Base-by-base conservation (phyloP, 192 early-diverging fungal genomes). In the Entophlyctis luteolus region DNA sequence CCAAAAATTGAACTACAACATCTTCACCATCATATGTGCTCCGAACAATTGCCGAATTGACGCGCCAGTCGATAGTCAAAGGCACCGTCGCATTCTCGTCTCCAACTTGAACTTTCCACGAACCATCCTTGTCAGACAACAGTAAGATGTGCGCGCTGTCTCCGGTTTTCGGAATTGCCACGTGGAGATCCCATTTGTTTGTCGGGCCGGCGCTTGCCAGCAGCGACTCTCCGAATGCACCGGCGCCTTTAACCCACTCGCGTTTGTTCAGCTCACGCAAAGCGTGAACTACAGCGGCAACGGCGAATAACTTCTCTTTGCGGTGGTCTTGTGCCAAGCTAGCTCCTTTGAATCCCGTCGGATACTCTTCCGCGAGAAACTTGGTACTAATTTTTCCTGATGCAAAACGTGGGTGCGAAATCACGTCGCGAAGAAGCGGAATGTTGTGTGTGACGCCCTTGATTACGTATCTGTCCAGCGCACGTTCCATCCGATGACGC, bases 401-500 rank as follows among this genome's bases (percentile, higher is more conserved):
- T 27, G 53, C 71, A 74, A 95, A 98, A 29, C 86, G 81, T 6
- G 83, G 72, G 68, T 88, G 87, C 31, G 79, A 75, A 50, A 93
- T 74, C 28, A 98, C 92, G 56, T 93, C 91, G 34, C 92, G 88
- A 68, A 98, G 76, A 5, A 98, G 81, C 16, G 95, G 92, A 35
- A 98, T 91, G 74, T 98, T 98, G 81, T 95, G 92, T 1, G 91
- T 94, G 18, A 98, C 95, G 67, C 81, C 94, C 71, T 91, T 89
- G 74, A 97, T 94, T 39, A 95, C 88, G 70, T 93, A 95, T 27
- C 78, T 81, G 77, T 98, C 95, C 56, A 98, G 79, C 10, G 93
- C 93, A 37, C 80, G 71, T 53, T 85, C 79, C 93, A 98, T 94
- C 31, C 71, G 79, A 31, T 80, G 62, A 20, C 93, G 89, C 1